Evolutionary conservation across 441 rosid genomes (phyloP), one percentile per base, ranked within the genome.

Genomic region (Erodium moschatum): DNA sequence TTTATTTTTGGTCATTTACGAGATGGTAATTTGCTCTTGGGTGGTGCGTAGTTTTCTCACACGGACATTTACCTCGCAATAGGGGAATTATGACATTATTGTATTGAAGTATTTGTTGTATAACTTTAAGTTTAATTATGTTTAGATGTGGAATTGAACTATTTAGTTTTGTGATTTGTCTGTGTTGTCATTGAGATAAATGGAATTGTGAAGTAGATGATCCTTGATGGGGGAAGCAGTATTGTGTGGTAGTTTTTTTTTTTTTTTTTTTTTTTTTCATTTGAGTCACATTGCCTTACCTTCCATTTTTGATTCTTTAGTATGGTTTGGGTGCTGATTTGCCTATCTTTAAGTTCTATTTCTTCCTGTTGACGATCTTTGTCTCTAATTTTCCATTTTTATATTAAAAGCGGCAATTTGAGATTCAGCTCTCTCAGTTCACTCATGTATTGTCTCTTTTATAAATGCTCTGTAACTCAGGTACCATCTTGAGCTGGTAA

Each of bases 401-500:
- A 13, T 48, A 48, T 48, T 8, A 20, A 12, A 21, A 24, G 11
- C 16, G 24, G 35, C 65, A 61, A 8, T 61, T 62, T 62, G 65
- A 12, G 0, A 62, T 62, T 24, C 38, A 62, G 38, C 35, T 24
- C 9, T 62, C 65, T 5, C 6, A 24, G 35, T 12, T 62, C 65
- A 62, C 65, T 24, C 65, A 24, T 62, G n/a, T n/a, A 11, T 27
- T 27, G 65, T 62, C 27, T 62, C 33, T 29, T 20, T 67, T 69
- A 27, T 72, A 27, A 60, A 44, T 69, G 58, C 24, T 77, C 46
- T 73, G 42, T 73, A 61, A 61, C 63, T 71, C 69, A 81, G 85
- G 78, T 80, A 68, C 66, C 74, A 69, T 70, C 70, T 48, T 75
- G 81, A 75, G 73, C 77, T 78, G 82, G 69, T 54, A 80, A 78